Evolutionary conservation across 2,329 filamentous ascomycete species (phyloP).

Genomic region (Microdochium nivale): DNA sequence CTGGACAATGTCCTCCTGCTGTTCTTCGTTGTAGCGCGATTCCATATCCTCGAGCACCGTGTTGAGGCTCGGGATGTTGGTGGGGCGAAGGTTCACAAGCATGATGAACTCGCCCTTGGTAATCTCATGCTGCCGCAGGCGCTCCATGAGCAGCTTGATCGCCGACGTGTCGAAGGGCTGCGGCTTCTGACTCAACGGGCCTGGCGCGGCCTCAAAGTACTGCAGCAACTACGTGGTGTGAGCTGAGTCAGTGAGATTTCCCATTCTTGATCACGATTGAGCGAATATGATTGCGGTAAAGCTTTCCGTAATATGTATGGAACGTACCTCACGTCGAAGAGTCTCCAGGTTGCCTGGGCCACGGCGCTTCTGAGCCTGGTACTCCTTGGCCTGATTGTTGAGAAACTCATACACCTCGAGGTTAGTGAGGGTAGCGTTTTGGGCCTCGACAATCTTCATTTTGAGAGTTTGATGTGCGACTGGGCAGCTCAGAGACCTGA

Average conservation of each 20-base stretch:
- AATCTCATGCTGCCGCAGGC: constrained; percentile 47
- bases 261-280: not conserved
- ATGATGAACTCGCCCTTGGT: constrained; percentile 62
- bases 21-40: constrained; percentile 47
- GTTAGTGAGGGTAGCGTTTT: constrained; percentile 63
- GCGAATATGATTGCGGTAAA: not conserved
- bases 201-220: constrained; percentile 47
- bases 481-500: not conserved
- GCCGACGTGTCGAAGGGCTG: constrained; percentile 42
- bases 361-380: constrained; percentile 40
- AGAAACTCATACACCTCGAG: constrained; percentile 65
- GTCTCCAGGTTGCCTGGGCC: constrained; percentile 51
- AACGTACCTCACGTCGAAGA: constrained; percentile 55
- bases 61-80: constrained; percentile 47
- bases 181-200: constrained; percentile 46
- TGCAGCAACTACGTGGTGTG: constrained; percentile 42
- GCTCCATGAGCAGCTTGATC: constrained; percentile 44
- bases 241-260: constrained; percentile 2
- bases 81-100: constrained; percentile 58
- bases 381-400: constrained; percentile 41
- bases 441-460: constrained; percentile 66
- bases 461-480: constrained; percentile 1
- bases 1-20: constrained; percentile 49
- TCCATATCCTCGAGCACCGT: constrained; percentile 59
- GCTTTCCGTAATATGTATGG: not conserved